Base-by-base conservation (phyloP, 305 asterid species). In the Fraxinus floribunda region DNA sequence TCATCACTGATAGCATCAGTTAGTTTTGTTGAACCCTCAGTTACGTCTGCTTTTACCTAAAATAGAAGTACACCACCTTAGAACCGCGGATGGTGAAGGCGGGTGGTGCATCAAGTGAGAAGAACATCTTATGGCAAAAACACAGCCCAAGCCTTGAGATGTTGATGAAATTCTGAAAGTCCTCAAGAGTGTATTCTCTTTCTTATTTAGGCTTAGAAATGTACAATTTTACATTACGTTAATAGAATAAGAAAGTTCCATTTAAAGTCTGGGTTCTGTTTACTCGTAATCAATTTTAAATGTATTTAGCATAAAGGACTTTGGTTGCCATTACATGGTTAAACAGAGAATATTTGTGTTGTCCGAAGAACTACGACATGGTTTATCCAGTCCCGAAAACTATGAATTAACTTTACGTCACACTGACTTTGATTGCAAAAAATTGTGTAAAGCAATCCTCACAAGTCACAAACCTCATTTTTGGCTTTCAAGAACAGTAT, bases 31-130 rank as follows among this genome's bases (percentile, higher is more conserved):
- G 98, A 83, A 85, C 97, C 98, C 84, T 94, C 97, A 1, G 98
- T 96, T 68, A 96, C 99, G 85, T 96, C 99, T 73, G 98, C 95
- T 88, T 92, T 91, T 82, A 94, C 95, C 98, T 96, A 88, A 79
- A 82, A 82, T 81, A 72, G 18, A 84, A 71, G 35, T 18, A n/a
- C 36, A 39, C 13, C 13, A 57, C 41, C 32, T 70, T 36, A 52
- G 39, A 80, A 46, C 49, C 16, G n/a, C 1, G 11, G 26, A 55
- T 7, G 11, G 64, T 18, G 4, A 5, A 49, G 26, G 66, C 24
- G 1, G 66, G 66, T 55, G 10, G 9, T 26, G 11, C 66, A 18
- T 55, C 66, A 55, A 55, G 26, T 18, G 26, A 55, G 66, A 55
- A 55, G 22, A 55, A 55, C 11, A 55, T 55, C 66, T 55, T 55